These are phyloP conservation scores for Mesembryanthemum crystallinum DNA, from an alignment of 148 eudicot genomes.

Conservation along the genomic window DNA sequence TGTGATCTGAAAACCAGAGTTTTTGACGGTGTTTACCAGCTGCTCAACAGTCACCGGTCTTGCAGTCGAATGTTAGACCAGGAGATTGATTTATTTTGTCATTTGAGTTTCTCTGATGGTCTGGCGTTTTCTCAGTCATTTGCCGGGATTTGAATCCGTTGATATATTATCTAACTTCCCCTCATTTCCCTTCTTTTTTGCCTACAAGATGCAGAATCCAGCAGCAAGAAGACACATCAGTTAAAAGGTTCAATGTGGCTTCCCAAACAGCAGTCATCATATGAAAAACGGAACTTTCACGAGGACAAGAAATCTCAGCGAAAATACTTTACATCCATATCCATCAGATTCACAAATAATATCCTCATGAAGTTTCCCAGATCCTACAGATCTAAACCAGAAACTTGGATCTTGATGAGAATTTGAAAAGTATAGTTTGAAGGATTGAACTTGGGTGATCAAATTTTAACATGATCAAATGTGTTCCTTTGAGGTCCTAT, in stretches of 20 bases:
- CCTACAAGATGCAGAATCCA: constrained; percentile 17
- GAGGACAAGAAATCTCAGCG: background rate
- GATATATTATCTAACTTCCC: background rate
- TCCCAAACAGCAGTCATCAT: background rate
- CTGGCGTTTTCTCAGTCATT: background rate
- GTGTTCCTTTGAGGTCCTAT: background rate
- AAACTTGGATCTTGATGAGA: background rate
- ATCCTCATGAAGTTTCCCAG: background rate
- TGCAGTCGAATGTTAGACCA: background rate
- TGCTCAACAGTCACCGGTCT: background rate
- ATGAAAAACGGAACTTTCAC: background rate
- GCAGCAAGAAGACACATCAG: background rate
- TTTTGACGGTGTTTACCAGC: background rate
- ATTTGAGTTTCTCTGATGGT: background rate
- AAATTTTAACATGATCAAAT: constrained; percentile 8
- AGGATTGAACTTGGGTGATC: background rate
- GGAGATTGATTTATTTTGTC: background rate
- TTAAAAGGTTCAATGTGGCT: background rate
- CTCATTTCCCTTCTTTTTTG: constrained; percentile 17
- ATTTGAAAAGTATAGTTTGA: background rate
- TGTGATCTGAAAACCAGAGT: background rate
- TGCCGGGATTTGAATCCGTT: background rate
- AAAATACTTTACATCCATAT: background rate
- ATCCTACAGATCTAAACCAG: background rate
- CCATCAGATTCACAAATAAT: background rate